phyloP scores from a whole-genome alignment of 352 stramenopile species.

The Phytophthora tubulina region DNA sequence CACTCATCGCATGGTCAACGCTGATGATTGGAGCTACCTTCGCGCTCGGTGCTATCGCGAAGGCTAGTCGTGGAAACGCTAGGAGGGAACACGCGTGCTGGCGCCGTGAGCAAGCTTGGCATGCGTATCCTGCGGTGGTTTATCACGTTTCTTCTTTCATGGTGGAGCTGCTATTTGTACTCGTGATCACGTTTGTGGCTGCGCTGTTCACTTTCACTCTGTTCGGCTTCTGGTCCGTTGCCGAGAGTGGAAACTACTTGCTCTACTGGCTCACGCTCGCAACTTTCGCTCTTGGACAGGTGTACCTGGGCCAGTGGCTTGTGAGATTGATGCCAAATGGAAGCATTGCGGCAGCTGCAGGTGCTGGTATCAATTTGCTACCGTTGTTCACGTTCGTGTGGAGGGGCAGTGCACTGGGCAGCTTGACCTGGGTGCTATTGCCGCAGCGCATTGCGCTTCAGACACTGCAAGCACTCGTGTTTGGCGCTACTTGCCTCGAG shows the following conservation, averaged over 20 bases:
- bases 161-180: slow-evolving; percentile 26
- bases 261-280: slow-evolving; percentile 37
- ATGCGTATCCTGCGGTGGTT: slow-evolving; percentile 28
- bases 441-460: slow-evolving; percentile 37
- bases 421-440: slow-evolving; percentile 23
- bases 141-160: slow-evolving; percentile 33
- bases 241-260: slow-evolving; percentile 29
- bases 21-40: slow-evolving; percentile 28
- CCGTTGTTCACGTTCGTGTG: slow-evolving; percentile 32
- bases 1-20: slow-evolving; percentile 42
- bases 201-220: slow-evolving; percentile 24
- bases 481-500: slow-evolving; percentile 27
- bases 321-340: slow-evolving; percentile 19
- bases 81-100: slow-evolving; percentile 31
- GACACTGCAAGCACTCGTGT: slow-evolving; percentile 35
- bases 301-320: slow-evolving; percentile 42
- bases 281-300: slow-evolving; percentile 30
- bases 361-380: slow-evolving; percentile 35
- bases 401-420: slow-evolving; percentile 24
- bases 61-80: slow-evolving; percentile 22
- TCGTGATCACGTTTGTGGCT: slow-evolving; percentile 28
- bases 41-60: slow-evolving; percentile 13
- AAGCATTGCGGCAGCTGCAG: slow-evolving; percentile 19
- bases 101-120: slow-evolving; percentile 39
- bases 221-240: slow-evolving; percentile 32